A percentile compares a stretch with the other conserved stretches of the same genome.
These are phyloP conservation scores for Melaleuca alternifolia DNA, from an alignment of 345 rosid species.

Conservation along the genomic window DNA sequence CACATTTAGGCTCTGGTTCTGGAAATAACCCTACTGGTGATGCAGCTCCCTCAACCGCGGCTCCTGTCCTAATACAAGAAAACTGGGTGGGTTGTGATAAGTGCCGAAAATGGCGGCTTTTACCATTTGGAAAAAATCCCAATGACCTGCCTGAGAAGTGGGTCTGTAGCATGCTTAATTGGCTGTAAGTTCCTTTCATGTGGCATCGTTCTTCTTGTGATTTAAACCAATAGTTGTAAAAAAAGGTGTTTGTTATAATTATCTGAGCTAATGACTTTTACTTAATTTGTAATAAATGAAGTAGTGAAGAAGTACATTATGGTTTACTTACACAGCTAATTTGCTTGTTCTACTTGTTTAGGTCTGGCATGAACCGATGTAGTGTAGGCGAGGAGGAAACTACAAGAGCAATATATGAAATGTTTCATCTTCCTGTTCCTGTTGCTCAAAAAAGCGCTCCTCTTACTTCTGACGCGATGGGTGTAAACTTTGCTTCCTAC, in stretches of 20 bases:
- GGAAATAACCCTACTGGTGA: slow-evolving; percentile 26
- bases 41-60: slow-evolving; percentile 24
- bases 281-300: not conserved
- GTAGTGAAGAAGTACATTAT: not conserved
- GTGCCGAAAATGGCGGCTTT: slow-evolving; percentile 90
- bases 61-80: slow-evolving; percentile 33
- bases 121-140: slow-evolving; percentile 61
- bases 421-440: slow-evolving; percentile 27
- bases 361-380: slow-evolving; percentile 85
- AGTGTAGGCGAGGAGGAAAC: slow-evolving; percentile 71
- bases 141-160: slow-evolving; percentile 79
- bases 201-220: not conserved
- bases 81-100: slow-evolving; percentile 89
- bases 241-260: not conserved
- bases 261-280: not conserved
- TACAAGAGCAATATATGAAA: slow-evolving; percentile 44
- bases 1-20: slow-evolving; percentile 20
- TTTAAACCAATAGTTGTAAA: not conserved
- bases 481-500: slow-evolving; percentile 9
- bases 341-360: slow-evolving; percentile 21
- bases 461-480: slow-evolving; percentile 23
- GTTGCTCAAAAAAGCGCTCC: slow-evolving; percentile 31
- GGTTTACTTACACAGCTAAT: not conserved
- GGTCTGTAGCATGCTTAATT: slow-evolving; percentile 87
- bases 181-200: slow-evolving; percentile 75